Conservation (phyloP, 768 basidiomycete species). For the Mycena indigotica region DNA sequence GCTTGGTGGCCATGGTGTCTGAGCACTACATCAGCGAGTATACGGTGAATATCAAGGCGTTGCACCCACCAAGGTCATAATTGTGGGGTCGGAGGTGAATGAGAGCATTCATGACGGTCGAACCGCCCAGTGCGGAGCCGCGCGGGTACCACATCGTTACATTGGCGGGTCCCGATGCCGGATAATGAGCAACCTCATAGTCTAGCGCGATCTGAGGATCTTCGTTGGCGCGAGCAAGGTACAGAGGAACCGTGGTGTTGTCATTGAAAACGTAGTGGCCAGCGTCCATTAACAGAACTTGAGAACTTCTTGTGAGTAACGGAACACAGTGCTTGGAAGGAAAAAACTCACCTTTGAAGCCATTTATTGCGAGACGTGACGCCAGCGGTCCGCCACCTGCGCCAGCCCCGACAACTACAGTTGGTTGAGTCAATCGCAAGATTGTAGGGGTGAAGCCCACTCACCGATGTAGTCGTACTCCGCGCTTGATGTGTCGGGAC, state of each 20-base stretch:
- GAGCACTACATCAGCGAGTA: too few relatives aligned
- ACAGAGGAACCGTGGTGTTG: conserved; percentile 15
- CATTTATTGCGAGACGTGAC: conserved; percentile 10
- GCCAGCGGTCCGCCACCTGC: conserved; percentile 17
- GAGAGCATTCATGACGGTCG: conserved; percentile 16
- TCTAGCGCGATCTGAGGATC: conserved; percentile 14
- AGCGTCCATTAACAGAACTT: conserved; percentile 15
- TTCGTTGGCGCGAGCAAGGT: conserved; percentile 13
- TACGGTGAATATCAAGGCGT: too few relatives aligned
- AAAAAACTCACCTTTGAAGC: conserved; percentile 3
- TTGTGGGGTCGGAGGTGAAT: conserved; percentile 16
- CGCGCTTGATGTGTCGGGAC: conserved; percentile 4
- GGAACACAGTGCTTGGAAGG: neutral
- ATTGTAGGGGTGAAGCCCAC: neutral
- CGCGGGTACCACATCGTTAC: conserved; percentile 17
- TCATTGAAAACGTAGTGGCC: conserved; percentile 12
- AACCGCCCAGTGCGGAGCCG: conserved; percentile 15
- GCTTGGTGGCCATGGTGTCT: conserved; percentile 9
- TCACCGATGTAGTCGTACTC: conserved; percentile 17
- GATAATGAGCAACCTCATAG: conserved; percentile 16
- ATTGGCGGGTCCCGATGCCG: conserved; percentile 6
- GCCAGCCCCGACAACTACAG: conserved; percentile 13
- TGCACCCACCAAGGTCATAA: neutral
- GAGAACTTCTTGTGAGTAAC: neutral
- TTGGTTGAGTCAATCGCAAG: neutral